Conservation (phyloP, 2,329 filamentous ascomycete species). For the Pyrenophora graminea region DNA sequence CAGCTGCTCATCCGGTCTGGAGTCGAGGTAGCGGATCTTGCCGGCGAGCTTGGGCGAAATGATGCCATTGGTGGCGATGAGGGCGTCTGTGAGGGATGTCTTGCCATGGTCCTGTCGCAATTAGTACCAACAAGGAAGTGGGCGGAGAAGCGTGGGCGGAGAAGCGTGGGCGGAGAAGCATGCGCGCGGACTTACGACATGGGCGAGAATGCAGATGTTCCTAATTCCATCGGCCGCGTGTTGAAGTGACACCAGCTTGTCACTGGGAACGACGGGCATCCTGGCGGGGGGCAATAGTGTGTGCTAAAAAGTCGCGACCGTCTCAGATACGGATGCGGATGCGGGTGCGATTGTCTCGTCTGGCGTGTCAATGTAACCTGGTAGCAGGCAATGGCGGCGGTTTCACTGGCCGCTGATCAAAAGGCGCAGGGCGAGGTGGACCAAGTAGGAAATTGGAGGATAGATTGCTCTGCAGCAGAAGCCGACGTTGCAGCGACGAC, state of each 20-base stretch:
- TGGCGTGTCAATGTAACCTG: constrained; percentile 5
- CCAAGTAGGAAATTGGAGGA: constrained; percentile 5
- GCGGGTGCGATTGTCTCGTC: constrained; percentile 1
- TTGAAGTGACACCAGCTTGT: constrained; percentile 90
- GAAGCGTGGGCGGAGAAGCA: neutral
- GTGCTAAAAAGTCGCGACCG: neutral
- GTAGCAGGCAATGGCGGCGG: constrained; percentile 1
- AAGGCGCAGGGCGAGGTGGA: neutral
- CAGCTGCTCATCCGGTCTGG: constrained; percentile 90
- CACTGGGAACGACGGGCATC: constrained; percentile 91
- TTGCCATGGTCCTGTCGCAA: constrained; percentile 79
- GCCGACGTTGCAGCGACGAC: constrained; percentile 3
- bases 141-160: no score
- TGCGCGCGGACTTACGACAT: constrained; percentile 13
- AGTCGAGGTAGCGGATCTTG: constrained; percentile 97
- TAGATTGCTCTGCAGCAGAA: constrained; percentile 9
- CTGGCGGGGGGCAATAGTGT: constrained; percentile 3
- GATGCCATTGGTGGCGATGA: constrained; percentile 98
- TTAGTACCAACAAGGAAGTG: constrained; percentile 48
- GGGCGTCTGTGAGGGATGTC: constrained; percentile 91
- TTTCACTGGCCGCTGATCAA: constrained; percentile 12
- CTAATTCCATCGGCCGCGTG: constrained; percentile 84
- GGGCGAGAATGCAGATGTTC: constrained; percentile 58
- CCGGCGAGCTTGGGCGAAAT: constrained; percentile 97
- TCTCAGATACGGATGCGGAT: neutral